phyloP scores from a whole-genome alignment of 2,329 filamentous ascomycete species.

The Monilinia vaccinii-corymbosi region DNA sequence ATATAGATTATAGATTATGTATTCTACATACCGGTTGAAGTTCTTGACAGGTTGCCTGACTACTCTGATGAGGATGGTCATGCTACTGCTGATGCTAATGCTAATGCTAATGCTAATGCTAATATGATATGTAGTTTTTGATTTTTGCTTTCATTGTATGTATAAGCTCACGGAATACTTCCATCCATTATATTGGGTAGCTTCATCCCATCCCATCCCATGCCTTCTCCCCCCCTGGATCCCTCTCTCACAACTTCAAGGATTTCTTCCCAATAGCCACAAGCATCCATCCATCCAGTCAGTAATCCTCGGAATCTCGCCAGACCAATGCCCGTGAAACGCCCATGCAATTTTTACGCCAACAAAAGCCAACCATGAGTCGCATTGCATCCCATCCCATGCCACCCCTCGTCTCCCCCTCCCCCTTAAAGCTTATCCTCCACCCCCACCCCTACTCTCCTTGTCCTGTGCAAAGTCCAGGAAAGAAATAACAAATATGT shows the following conservation, averaged over 20 bases:
- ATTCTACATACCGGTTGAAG: too few species aligned
- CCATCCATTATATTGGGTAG: not conserved
- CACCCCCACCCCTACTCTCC: constrained; percentile 15
- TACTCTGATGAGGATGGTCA: too few species aligned
- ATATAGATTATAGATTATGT: too few species aligned
- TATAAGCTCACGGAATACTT: not conserved
- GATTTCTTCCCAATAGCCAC: not conserved
- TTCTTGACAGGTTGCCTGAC: too few species aligned
- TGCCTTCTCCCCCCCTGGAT: not conserved
- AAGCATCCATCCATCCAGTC: constrained; percentile 9
- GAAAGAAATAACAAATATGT: too few species aligned
- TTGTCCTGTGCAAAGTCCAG: constrained; percentile 4
- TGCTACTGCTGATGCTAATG: too few species aligned
- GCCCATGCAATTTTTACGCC: constrained; percentile 23
- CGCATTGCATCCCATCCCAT: not conserved
- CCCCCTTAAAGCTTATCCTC: constrained; percentile 13
- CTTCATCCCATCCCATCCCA: not conserved
- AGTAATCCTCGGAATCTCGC: constrained; percentile 13
- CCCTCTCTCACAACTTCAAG: constrained; percentile 11
- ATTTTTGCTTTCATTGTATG: not conserved
- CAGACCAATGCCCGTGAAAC: constrained; percentile 20
- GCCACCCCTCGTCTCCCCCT: not conserved
- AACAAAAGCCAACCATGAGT: constrained; percentile 21
- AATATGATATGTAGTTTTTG: too few species aligned
- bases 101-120: not conserved